These are phyloP conservation scores for Pisolithus sp. DNA, from an alignment of 768 basidiomycete species.

Conservation along the genomic window DNA sequence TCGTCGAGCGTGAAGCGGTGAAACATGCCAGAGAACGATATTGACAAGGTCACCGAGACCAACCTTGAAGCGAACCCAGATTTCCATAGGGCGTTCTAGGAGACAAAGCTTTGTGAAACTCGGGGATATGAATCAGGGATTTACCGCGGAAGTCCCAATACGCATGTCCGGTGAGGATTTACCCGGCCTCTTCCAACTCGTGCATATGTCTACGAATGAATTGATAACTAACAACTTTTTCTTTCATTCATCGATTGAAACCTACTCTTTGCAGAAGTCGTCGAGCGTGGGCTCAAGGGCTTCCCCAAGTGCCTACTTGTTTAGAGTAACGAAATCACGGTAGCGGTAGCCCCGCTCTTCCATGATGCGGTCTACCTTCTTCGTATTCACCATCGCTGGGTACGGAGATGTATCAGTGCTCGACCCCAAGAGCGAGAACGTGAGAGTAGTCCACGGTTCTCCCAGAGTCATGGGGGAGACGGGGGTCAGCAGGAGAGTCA, in stretches of 20 bases:
- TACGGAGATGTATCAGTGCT: slow-evolving; percentile 61
- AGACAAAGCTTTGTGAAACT: background rate
- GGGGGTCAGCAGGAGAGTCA: slow-evolving; percentile 73
- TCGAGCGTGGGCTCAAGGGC: slow-evolving; percentile 76
- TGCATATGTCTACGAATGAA: slow-evolving; percentile 73
- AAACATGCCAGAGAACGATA: slow-evolving; percentile 88
- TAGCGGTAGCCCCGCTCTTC: slow-evolving; percentile 74
- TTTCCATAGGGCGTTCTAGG: slow-evolving; percentile 62
- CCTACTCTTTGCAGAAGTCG: slow-evolving; percentile 77
- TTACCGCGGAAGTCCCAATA: slow-evolving; percentile 89
- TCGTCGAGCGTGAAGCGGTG: slow-evolving; percentile 92
- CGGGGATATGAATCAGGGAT: slow-evolving; percentile 12
- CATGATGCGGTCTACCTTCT: slow-evolving; percentile 54
- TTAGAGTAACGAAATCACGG: slow-evolving; percentile 72
- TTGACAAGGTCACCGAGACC: slow-evolving; percentile 79
- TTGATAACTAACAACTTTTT: background rate
- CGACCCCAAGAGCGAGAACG: slow-evolving; percentile 56
- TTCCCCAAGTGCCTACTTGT: slow-evolving; percentile 72
- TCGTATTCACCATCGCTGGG: slow-evolving; percentile 41
- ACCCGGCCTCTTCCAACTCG: slow-evolving; percentile 95
- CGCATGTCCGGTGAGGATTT: slow-evolving; percentile 80
- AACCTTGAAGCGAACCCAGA: slow-evolving; percentile 79
- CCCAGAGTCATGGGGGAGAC: slow-evolving; percentile 68
- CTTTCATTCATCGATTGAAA: background rate
- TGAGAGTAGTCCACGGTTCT: slow-evolving; percentile 44